Evolutionary conservation across 1,284 basidiomycete species (phyloP), one percentile per base, ranked within the genome.

Genomic region (Heterobasidion occidentale): DNA sequence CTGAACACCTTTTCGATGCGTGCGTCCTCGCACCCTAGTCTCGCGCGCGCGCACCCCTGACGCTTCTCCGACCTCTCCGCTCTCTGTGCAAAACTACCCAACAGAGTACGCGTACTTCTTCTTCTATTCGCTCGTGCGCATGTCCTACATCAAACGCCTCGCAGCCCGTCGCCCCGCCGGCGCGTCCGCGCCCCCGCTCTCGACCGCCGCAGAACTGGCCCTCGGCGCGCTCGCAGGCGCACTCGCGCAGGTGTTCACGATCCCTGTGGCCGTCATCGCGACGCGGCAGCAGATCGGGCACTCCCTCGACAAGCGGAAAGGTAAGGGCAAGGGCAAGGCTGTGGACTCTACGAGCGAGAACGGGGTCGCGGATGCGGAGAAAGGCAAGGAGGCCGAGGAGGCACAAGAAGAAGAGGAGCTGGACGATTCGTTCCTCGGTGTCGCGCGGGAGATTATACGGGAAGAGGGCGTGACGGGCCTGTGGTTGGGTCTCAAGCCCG

Each of bases 91-190:
- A 34, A 17, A 45, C 7, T 1, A 20, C 27, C 3, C 9, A 6
- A 5, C 69, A 97, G 96, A 97, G 82, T 98, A 96, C 68, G 95
- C 97, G 19, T 99, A 99, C 77, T 99, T 99, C 78, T 98, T 98
- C 81, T 98, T 97, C 79, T 98, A 98, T 73, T 91, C 94, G 33
- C 79, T 93, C 68, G 90, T 98, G 34, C 84, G 94, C 61, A 84
- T 79, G 20, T 80, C 90, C 7, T 95, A 95, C 71, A 82, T 88
- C 63, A 84, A 83, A 65, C 83, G 92, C 34, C 68, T 88, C 38
- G 71, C 77, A 5, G 71, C 77, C 17, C 81, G 77, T 55, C 74
- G 82, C 1, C 79, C 84, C 1, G 63, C 78, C 1, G 83, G 86
- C 9, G 73, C 79, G 17, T 83, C 83, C 61, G 59, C 79, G 0